Conservation (phyloP, 2,329 filamentous ascomycete genomes). For the Triangularia verruculosa region DNA sequence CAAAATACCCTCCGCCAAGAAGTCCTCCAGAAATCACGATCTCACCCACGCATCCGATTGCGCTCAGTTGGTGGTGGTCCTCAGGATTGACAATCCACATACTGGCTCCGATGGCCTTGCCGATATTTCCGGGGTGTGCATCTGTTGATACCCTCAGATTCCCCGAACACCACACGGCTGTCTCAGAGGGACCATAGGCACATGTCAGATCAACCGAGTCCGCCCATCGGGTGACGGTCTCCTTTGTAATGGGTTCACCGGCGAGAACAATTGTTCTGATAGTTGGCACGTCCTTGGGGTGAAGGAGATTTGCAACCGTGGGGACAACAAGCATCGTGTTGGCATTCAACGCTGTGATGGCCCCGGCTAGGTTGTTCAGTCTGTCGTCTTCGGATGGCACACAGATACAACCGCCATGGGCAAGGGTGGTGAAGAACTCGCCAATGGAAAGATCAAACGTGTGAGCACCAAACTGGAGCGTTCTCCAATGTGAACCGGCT, state of each 20-base stretch:
- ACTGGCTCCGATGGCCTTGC: constrained; percentile 17
- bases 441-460: constrained; percentile 42
- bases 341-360: constrained; percentile 27
- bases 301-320: constrained; percentile 46
- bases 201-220: constrained; percentile 46
- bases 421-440: constrained; percentile 40
- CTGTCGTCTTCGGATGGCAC: constrained; percentile 53
- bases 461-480: constrained; percentile 35
- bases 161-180: constrained; percentile 35
- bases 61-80: constrained; percentile 24
- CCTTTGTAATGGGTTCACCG: constrained; percentile 40
- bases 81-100: constrained; percentile 26
- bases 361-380: constrained; percentile 37
- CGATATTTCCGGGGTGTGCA: constrained; percentile 12
- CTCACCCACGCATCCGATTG: constrained; percentile 32
- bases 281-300: constrained; percentile 34
- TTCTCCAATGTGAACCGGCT: constrained; percentile 26
- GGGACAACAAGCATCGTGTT: constrained; percentile 51
- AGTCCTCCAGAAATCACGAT: constrained; percentile 31
- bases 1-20: constrained; percentile 40
- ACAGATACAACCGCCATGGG: constrained; percentile 40
- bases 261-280: constrained; percentile 47
- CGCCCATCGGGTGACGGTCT: constrained; percentile 37
- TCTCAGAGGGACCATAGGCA: constrained; percentile 49
- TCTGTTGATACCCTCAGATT: not conserved